Evolutionary conservation across 768 basidiomycete species (phyloP).

Genomic region (Psilocybe cyanescens): DNA sequence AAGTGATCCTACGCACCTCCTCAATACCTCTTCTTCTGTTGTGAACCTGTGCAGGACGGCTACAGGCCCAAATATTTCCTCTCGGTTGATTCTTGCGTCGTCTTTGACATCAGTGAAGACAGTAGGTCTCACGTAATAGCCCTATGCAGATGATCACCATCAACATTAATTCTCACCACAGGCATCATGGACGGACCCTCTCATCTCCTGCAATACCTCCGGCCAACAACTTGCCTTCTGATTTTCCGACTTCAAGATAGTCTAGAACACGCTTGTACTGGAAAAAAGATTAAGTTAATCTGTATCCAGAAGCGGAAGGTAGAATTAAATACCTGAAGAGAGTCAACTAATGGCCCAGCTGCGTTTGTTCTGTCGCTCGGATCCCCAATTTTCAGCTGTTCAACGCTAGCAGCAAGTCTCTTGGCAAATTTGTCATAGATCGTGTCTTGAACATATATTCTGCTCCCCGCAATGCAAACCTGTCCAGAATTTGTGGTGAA

Average conservation of each 20-base stretch:
- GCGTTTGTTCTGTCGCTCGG: background rate
- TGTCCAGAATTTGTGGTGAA: conserved; percentile 4
- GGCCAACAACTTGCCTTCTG: conserved; percentile 1
- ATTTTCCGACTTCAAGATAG: conserved; percentile 9
- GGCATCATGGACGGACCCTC: background rate
- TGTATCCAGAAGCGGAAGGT: background rate
- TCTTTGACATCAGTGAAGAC: conserved; percentile 65
- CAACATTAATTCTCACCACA: background rate
- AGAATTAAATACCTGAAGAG: background rate
- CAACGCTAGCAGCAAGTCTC: background rate
- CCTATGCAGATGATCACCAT: conserved; percentile 23
- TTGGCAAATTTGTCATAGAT: conserved; percentile 5
- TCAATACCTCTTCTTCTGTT: conserved; percentile 57
- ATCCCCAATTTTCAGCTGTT: background rate
- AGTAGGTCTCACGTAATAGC: conserved; percentile 75
- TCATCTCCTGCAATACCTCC: conserved; percentile 2
- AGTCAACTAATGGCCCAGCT: conserved; percentile 2
- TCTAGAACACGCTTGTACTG: conserved; percentile 4
- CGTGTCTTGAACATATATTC: conserved; percentile 14
- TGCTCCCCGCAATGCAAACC: conserved; percentile 7
- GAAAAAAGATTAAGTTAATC: background rate
- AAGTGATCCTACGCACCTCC: conserved; percentile 24
- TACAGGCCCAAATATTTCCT: conserved; percentile 82
- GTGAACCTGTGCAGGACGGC: conserved; percentile 74
- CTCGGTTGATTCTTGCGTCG: conserved; percentile 69